Conservation (phyloP, 1,139 yeast species). For the Meyerozyma smithsonii region DNA sequence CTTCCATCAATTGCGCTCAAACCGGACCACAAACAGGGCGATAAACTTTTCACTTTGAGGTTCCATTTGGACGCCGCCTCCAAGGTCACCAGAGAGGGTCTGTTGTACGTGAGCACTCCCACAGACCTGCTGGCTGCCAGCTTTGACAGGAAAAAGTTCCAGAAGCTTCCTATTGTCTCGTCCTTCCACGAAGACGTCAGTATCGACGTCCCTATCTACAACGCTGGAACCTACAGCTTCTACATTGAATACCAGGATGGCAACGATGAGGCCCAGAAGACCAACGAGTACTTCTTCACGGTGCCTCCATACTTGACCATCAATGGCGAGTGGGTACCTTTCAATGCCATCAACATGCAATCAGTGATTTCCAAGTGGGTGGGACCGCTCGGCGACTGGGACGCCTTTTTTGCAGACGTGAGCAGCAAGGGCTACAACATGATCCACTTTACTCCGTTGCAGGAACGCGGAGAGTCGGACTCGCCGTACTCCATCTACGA, state of each 20-base stretch:
- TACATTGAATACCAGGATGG: slow-evolving; percentile 47
- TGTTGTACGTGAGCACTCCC: slow-evolving; percentile 74
- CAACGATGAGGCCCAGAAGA: slow-evolving; percentile 28
- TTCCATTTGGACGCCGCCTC: slow-evolving; percentile 74
- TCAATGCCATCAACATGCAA: slow-evolving; percentile 80
- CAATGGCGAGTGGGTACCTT: slow-evolving; percentile 53
- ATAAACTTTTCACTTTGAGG: slow-evolving; percentile 50
- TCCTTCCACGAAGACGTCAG: slow-evolving; percentile 57
- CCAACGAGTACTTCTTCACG: slow-evolving; percentile 65
- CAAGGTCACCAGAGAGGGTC: slow-evolving; percentile 64
- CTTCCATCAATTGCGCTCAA: slow-evolving; percentile 57
- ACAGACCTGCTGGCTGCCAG: slow-evolving; percentile 23
- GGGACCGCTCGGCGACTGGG: slow-evolving; percentile 69
- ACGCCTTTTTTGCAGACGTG: slow-evolving; percentile 54
- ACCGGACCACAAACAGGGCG: slow-evolving; percentile 29
- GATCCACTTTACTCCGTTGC: slow-evolving; percentile 94
- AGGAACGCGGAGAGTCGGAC: slow-evolving; percentile 79
- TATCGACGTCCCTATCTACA: slow-evolving; percentile 55
- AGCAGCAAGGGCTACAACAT: slow-evolving; percentile 81
- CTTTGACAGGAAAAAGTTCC: slow-evolving; percentile 56
- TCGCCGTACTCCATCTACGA: slow-evolving; percentile 92
- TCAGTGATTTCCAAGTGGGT: slow-evolving; percentile 90
- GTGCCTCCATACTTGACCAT: slow-evolving; percentile 75
- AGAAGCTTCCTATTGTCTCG: slow-evolving; percentile 40
- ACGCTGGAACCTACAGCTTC: slow-evolving; percentile 80